A percentile compares a stretch with the other conserved stretches of the same genome.
Conservation (phyloP, 1,284 basidiomycete genomes). For the Ganoderma leucocontextum region DNA sequence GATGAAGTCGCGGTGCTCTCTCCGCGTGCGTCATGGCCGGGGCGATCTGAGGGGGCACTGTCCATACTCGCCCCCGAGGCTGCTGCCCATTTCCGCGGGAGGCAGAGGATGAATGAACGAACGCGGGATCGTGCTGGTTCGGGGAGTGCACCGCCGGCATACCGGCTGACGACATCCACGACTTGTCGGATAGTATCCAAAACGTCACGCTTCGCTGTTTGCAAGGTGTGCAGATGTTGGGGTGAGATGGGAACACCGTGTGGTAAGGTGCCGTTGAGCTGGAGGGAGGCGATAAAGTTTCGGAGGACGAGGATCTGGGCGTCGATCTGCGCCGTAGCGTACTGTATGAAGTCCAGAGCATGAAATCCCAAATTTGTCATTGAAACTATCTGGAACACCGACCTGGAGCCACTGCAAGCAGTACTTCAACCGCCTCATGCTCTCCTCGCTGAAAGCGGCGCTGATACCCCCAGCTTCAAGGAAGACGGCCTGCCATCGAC, state of each 20-base stretch:
- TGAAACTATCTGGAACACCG: neutral
- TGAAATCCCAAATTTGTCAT: neutral
- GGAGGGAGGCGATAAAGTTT: conserved; percentile 80
- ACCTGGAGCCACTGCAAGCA: conserved; percentile 92
- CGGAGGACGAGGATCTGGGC: conserved; percentile 86
- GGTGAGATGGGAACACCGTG: conserved; percentile 52
- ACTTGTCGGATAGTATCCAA: conserved; percentile 89
- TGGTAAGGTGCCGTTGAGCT: conserved; percentile 50
- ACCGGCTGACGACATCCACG: conserved; percentile 87
- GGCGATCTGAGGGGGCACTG: conserved; percentile 9
- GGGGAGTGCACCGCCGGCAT: conserved; percentile 85
- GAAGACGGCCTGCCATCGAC: conserved; percentile 85
- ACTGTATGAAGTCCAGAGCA: conserved; percentile 52
- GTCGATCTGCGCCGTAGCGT: conserved; percentile 89
- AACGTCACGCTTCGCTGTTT: conserved; percentile 81
- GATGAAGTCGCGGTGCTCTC: conserved; percentile 27
- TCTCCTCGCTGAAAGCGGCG: conserved; percentile 90
- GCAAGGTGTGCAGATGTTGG: conserved; percentile 71
- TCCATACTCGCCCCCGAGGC: conserved; percentile 35
- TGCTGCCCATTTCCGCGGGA: conserved; percentile 83
- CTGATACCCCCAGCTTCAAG: conserved; percentile 91
- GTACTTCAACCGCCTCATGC: conserved; percentile 87
- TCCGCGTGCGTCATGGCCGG: conserved; percentile 24
- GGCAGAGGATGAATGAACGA: conserved; percentile 80
- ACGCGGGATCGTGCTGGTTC: conserved; percentile 85